A percentile compares a stretch with the other conserved stretches of the same genome.
These are phyloP conservation scores for Stagonosporopsis chrysanthemi DNA, from an alignment of 2,329 filamentous ascomycete genomes.

Conservation along the genomic window DNA sequence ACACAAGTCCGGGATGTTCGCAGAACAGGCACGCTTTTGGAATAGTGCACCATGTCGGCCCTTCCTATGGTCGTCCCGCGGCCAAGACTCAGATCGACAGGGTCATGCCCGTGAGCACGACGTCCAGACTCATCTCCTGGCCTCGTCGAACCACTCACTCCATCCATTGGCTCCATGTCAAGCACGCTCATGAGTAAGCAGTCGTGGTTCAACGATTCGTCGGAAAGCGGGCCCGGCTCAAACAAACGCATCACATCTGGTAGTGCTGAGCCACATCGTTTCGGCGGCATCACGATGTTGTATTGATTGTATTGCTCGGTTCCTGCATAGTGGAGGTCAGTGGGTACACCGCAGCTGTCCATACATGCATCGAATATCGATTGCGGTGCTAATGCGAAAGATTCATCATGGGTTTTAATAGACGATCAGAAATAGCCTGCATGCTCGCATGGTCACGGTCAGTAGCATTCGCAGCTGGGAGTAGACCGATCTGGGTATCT, in stretches of 20 bases:
- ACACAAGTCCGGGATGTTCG: constrained; percentile 28
- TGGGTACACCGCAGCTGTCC: constrained; percentile 9
- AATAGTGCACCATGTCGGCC: constrained; percentile 26
- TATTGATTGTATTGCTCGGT: constrained; percentile 2
- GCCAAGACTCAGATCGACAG: constrained; percentile 23
- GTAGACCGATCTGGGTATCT: not conserved
- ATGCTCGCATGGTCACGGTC: constrained; percentile 1
- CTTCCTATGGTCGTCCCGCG: constrained; percentile 20
- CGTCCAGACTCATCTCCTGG: constrained; percentile 34
- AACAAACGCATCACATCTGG: constrained; percentile 8
- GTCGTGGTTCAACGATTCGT: not conserved
- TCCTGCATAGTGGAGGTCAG: constrained; percentile 2
- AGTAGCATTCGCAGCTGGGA: not conserved
- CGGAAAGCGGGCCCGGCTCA: not conserved
- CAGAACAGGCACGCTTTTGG: constrained; percentile 29
- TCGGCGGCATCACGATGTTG: not conserved
- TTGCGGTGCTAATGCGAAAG: not conserved
- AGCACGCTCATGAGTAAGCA: constrained; percentile 8
- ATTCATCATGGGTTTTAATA: not conserved
- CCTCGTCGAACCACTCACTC: constrained; percentile 31
- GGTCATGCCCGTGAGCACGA: constrained; percentile 28
- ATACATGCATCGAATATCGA: constrained; percentile 12
- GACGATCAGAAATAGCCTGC: constrained; percentile 6
- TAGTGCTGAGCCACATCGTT: constrained; percentile 1
- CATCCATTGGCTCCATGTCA: constrained; percentile 24